Percentiles rank a stretch among this genome's conserved stretches.
These are phyloP conservation scores for Linaria vulgaris DNA, from an alignment of 257 asterid species.

Conservation along the genomic window DNA sequence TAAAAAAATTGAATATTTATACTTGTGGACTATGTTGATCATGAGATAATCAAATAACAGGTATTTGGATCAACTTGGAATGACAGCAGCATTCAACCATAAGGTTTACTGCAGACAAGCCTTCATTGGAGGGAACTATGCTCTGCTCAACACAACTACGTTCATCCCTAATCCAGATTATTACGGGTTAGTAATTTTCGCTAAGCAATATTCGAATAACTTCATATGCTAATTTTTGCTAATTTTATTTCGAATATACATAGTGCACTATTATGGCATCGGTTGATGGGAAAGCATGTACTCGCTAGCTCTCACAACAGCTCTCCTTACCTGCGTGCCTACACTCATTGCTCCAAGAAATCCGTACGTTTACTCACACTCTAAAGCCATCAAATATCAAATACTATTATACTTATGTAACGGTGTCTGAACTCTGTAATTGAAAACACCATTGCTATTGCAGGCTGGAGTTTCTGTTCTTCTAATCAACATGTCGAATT, in stretches of 20 bases:
- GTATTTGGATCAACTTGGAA: slow-evolving; percentile 92
- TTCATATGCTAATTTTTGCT: too few relatives aligned
- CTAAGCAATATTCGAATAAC: too few relatives aligned
- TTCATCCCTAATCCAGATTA: slow-evolving; percentile 90
- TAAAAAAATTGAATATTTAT: too few relatives aligned
- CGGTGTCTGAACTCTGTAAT: too few relatives aligned
- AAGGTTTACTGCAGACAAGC: slow-evolving; percentile 89
- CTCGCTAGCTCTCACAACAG: slow-evolving; percentile 50
- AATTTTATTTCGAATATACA: neutral
- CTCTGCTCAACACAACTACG: slow-evolving; percentile 57
- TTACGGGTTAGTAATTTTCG: slow-evolving; percentile 50
- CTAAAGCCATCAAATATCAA: too few relatives aligned
- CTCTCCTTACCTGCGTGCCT: slow-evolving; percentile 60
- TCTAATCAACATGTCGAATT: slow-evolving; percentile 73
- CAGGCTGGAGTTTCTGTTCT: slow-evolving; percentile 62
- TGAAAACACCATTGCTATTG: neutral
- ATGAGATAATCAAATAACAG: slow-evolving; percentile 35
- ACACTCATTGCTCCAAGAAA: slow-evolving; percentile 70
- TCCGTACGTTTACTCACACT: slow-evolving; percentile 37
- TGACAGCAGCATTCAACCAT: slow-evolving; percentile 72
- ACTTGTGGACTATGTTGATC: too few relatives aligned
- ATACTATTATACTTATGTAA: too few relatives aligned
- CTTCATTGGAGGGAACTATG: slow-evolving; percentile 86
- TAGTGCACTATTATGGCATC: slow-evolving; percentile 81
- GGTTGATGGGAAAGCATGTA: slow-evolving; percentile 74